Base-by-base conservation (phyloP, 306 rosid species). In the Vicia faba region DNA sequence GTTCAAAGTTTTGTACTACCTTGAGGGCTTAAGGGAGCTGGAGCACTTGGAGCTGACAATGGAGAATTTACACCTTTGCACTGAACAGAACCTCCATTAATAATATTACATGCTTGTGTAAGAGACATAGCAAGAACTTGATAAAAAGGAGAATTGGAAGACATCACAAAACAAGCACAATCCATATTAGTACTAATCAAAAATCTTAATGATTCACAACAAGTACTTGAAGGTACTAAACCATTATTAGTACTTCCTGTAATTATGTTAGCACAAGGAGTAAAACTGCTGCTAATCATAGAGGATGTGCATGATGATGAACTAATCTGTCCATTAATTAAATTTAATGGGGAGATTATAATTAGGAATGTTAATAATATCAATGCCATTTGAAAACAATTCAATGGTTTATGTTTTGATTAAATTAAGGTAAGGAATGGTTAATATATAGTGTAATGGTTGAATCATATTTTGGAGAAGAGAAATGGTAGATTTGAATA, bases 161-260 rank as follows among this genome's bases (percentile, higher is more conserved):
- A 75, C n/a, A 89, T 14, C 1, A 86, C 8, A 31, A 83, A 77
- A 49, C 98, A 92, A 54, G 82, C 86, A 65, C 98, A 92, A 54
- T 87, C 88, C 67, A 25, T 15, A 9, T 69, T 72, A 1, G 73
- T 72, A 50, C 40, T 72, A 70, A 68, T 69, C 61, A 89, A 49
- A 26, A 87, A 58, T 65, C 81, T 79, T 1, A 90, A 46, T 4
- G 96, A 38, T 35, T 62, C 66, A 75, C 99, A 93, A 14, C 96
- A 90, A 0, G 70, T 68, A 8, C 55, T n/a, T 53, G 82, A 49
- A 50, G 87, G 88, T 12, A 53, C 6, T 26, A 71, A 12, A 39
- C 91, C 89, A 44, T 78, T 89, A 41, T 66, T 78, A 71, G 68
- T 84, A 61, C 98, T 89, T 67, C 96, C 96, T 20, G 97, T 93